phyloP scores from a whole-genome alignment of 225 moss, liverwort and hornwort genomes.

The Neckera pumila region DNA sequence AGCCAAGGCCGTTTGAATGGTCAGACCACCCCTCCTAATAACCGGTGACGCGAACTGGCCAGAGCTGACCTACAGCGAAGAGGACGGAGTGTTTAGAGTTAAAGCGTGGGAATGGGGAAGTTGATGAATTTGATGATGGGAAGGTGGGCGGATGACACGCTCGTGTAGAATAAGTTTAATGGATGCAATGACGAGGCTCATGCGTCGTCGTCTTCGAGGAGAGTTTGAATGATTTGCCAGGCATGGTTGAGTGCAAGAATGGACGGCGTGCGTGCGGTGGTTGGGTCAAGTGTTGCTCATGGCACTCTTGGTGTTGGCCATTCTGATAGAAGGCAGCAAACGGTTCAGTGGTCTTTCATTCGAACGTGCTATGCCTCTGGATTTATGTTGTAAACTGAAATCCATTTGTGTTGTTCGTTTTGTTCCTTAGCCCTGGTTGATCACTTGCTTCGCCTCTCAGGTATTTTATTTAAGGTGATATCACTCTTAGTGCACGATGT shows the following conservation, averaged over 20 bases:
- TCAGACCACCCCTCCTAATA: conserved; percentile 55
- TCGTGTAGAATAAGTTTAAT: conserved; percentile 35
- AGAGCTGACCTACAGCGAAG: background rate
- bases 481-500: conserved; percentile 4
- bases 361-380: background rate
- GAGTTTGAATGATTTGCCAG: background rate
- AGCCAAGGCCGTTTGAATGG: conserved; percentile 52
- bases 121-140: background rate
- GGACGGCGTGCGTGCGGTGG: background rate
- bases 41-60: conserved; percentile 36
- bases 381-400: background rate
- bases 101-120: background rate
- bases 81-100: background rate
- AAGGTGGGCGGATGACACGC: background rate
- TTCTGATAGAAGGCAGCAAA: background rate
- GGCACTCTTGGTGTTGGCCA: background rate
- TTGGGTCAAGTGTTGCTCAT: background rate
- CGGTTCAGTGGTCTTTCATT: background rate
- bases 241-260: background rate
- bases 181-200: conserved; percentile 1
- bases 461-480: conserved; percentile 27
- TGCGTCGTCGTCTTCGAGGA: background rate
- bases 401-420: background rate
- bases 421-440: background rate
- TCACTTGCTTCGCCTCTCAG: conserved; percentile 1